These are phyloP conservation scores for Fusarium begoniae DNA, from an alignment of 2,329 filamentous ascomycete species.

Conservation along the genomic window DNA sequence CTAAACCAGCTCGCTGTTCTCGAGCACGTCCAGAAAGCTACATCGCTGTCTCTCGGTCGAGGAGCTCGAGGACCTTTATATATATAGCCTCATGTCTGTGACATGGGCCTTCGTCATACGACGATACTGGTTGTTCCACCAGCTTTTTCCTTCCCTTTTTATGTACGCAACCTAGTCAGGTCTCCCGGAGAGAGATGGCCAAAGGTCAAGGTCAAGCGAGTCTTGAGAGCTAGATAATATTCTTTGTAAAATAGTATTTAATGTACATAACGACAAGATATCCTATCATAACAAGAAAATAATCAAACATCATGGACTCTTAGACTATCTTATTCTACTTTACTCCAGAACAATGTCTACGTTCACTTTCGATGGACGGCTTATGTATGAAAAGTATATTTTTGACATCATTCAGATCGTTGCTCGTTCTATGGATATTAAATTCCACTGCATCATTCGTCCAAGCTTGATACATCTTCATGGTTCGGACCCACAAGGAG, in stretches of 20 bases:
- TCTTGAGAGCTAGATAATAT: conserved; percentile 20
- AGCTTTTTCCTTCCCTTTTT: background rate
- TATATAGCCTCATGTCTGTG: conserved; percentile 23
- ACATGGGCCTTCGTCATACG: conserved; percentile 32
- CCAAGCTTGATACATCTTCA: conserved; percentile 8
- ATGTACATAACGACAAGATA: conserved; percentile 21
- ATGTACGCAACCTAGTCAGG: background rate
- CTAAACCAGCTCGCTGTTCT: background rate
- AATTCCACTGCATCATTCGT: conserved; percentile 23
- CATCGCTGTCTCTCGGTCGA: background rate
- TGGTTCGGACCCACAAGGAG: conserved; percentile 3
- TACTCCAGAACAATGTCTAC: background rate
- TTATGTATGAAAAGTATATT: background rate
- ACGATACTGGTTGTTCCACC: conserved; percentile 30
- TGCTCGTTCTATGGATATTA: conserved; percentile 43
- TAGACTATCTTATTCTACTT: background rate
- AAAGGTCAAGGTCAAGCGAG: background rate
- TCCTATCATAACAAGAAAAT: background rate
- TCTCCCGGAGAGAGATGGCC: conserved; percentile 23
- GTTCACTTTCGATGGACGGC: background rate
- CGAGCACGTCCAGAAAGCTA: background rate
- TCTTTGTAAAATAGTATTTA: conserved; percentile 33
- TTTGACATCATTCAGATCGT: conserved; percentile 36
- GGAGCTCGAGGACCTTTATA: background rate
- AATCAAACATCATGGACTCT: background rate